Conservation (phyloP, 306 rosid species). For the Sicyos baderoa region DNA sequence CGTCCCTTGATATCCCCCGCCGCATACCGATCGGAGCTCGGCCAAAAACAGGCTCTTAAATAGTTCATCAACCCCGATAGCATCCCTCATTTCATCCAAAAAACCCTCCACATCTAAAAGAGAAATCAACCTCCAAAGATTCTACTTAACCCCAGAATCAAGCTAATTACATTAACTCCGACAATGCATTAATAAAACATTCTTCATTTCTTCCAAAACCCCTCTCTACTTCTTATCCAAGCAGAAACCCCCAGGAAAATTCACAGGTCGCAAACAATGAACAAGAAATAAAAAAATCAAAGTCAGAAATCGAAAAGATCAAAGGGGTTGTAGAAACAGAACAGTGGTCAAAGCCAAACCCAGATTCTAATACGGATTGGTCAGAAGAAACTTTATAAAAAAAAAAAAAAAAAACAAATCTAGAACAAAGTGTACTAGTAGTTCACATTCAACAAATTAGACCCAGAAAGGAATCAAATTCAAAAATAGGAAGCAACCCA, state of each 20-base stretch:
- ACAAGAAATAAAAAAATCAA: background rate
- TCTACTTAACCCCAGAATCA: background rate
- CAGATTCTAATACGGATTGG: background rate
- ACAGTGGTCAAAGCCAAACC: conserved; percentile 10
- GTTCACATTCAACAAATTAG: conserved; percentile 8
- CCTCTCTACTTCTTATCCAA: background rate
- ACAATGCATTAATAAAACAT: background rate
- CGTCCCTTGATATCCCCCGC: conserved; percentile 31
- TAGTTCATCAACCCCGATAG: conserved; percentile 42
- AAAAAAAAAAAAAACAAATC: background rate
- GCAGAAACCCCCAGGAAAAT: background rate
- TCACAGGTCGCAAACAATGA: background rate
- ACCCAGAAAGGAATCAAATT: background rate
- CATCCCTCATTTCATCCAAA: conserved; percentile 55
- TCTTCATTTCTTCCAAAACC: background rate
- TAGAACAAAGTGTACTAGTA: background rate
- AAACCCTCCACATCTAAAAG: conserved; percentile 29
- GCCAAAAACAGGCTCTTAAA: conserved; percentile 45
- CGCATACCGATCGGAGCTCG: conserved; percentile 35
- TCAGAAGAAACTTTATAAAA: background rate
- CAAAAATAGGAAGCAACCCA: background rate
- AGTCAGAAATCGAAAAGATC: conserved; percentile 4
- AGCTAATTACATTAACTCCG: too few species aligned
- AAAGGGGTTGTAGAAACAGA: background rate
- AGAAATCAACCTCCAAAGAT: background rate